Evolutionary conservation across 2,329 filamentous ascomycete species (phyloP).

Genomic region (Camptophora hylomeconis): DNA sequence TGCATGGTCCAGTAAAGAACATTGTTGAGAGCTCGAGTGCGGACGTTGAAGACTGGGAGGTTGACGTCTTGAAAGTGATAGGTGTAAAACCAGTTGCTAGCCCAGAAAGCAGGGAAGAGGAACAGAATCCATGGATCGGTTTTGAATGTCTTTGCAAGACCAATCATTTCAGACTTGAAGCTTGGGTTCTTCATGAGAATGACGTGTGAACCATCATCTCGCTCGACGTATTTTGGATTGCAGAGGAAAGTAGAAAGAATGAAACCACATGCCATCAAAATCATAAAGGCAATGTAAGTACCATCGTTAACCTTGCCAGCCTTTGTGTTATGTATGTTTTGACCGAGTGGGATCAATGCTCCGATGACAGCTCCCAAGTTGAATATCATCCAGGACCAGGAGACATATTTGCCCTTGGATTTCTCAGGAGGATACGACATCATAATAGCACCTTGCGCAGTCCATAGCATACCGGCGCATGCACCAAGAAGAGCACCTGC

Average conservation of each 20-base stretch:
- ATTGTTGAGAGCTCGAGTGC: conserved; percentile 64
- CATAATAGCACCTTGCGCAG: conserved; percentile 28
- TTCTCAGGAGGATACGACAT: conserved; percentile 68
- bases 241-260: conserved; percentile 49
- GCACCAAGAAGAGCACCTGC: conserved; percentile 27
- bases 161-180: conserved; percentile 65
- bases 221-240: conserved; percentile 56
- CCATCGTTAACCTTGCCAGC: conserved; percentile 44
- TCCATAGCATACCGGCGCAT: conserved; percentile 28
- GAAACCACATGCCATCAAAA: conserved; percentile 66
- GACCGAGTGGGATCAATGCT: conserved; percentile 39
- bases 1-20: conserved; percentile 69
- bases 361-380: conserved; percentile 75
- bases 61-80: conserved; percentile 71
- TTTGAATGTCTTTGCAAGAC: conserved; percentile 59
- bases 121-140: conserved; percentile 60
- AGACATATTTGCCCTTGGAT: conserved; percentile 69
- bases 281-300: conserved; percentile 78
- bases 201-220: conserved; percentile 64
- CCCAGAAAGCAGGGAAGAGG: conserved; percentile 71
- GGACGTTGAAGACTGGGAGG: conserved; percentile 55
- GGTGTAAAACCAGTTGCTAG: conserved; percentile 68
- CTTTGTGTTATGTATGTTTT: conserved; percentile 31
- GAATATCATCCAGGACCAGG: conserved; percentile 82
- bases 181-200: conserved; percentile 86